Percentiles rank a stretch among this genome's conserved stretches.
Conservation (phyloP, 2,329 filamentous ascomycete genomes). For the Xylariales sp. region DNA sequence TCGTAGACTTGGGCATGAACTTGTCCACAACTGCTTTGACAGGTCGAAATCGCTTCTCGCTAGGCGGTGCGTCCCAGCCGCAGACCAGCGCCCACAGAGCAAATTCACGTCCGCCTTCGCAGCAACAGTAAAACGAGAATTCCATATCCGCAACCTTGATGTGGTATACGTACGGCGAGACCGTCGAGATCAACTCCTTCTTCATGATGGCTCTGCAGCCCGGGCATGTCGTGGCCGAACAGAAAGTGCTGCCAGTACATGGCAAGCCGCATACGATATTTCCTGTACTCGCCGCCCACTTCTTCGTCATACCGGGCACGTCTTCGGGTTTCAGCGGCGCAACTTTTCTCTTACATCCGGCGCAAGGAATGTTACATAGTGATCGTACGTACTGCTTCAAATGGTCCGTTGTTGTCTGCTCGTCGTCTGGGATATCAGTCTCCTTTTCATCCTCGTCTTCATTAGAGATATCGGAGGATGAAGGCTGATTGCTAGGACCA, state of each 20-base stretch:
- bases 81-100: constrained; percentile 5
- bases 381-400: too few species aligned
- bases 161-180: neutral
- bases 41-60: too few species aligned
- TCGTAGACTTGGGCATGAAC: too few species aligned
- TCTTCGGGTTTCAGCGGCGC: too few species aligned
- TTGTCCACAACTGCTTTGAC: neutral
- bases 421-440: too few species aligned
- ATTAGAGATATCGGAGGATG: too few species aligned
- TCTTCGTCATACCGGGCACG: neutral
- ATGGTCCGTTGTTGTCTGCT: too few species aligned
- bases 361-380: too few species aligned
- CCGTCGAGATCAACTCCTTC: too few species aligned
- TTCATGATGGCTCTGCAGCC: neutral
- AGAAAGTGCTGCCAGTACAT: neutral
- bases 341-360: too few species aligned
- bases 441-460: too few species aligned
- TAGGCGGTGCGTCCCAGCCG: neutral
- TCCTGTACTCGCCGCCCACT: neutral
- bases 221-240: neutral
- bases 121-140: constrained; percentile 5
- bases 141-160: neutral
- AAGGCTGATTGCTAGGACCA: too few species aligned
- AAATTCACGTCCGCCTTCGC: constrained; percentile 1
- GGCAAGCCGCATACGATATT: neutral